Base-by-base conservation (phyloP, 2,329 filamentous ascomycete species). In the Penicillium sp. region DNA sequence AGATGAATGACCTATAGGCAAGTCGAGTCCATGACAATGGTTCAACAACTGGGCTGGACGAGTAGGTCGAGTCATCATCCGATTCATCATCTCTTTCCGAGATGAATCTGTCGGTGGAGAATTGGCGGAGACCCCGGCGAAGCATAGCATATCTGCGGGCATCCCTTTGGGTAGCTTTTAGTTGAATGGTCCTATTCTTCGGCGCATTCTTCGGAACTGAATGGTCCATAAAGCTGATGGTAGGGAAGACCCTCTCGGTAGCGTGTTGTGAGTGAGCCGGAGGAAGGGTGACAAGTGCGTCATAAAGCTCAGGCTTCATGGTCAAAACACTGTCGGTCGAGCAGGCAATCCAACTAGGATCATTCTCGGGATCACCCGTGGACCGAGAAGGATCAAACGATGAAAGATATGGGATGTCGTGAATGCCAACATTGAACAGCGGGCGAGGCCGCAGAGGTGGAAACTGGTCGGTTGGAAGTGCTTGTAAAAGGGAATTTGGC, bases 271-370 rank as follows among this genome's bases (percentile, higher is more conserved):
- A 66, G 51, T 82, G 70, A 4, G 74, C 62, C 1, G 79, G 74
- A 0, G 88, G 86, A 56, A 96, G 76, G 37, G 85, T 86, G 43
- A 96, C 82, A 26, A 95, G 75, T 52, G 95, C 74, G 59, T 98
- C 92, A 72, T 88, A 96, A 2, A 98, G 76, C 2, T 84, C 77
- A 34, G 81, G 77, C 67, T 96, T 96, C 64, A 86, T 84, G 31
- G 79, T 80, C 10, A 98, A 74, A 41, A 98, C 92, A 56, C 85
- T 90, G 66, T 98, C 92, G 1, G 90, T 96, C 2, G 90, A 95
- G 63, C 89, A 95, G 9, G 90, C 92, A 42, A 95, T 82, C 88
- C 89, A 98, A 26, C 88, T 85, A 10, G 10, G 74, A 67, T 73
- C 52, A 30, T 43, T 34, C 40, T 62, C 56, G 31, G 55, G 39